These are phyloP conservation scores for Helicostylum pulchrum DNA, from an alignment of 192 early-diverging fungal species.

Conservation along the genomic window DNA sequence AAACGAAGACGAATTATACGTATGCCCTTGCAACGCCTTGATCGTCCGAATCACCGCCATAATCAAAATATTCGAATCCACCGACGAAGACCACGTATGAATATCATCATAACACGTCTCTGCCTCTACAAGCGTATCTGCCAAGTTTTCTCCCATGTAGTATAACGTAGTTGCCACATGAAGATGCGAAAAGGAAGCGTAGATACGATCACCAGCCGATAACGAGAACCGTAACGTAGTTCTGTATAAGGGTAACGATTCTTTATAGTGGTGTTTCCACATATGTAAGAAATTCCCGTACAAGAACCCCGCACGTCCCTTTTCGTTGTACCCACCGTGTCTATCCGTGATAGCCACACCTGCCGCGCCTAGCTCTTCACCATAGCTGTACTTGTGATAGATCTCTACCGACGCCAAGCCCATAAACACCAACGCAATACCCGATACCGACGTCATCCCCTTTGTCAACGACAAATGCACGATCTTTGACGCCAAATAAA, in stretches of 20 bases:
- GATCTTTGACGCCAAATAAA: slow-evolving; percentile 22
- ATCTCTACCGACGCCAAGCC: slow-evolving; percentile 23
- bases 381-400: slow-evolving; percentile 20
- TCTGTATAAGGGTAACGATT: slow-evolving; percentile 7
- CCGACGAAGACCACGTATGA: slow-evolving; percentile 19
- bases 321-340: slow-evolving; percentile 17
- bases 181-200: slow-evolving; percentile 21
- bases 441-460: slow-evolving; percentile 20
- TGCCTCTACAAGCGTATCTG: slow-evolving; percentile 16
- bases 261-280: slow-evolving; percentile 28
- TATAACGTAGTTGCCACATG: slow-evolving; percentile 20
- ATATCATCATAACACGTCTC: slow-evolving; percentile 27
- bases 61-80: slow-evolving; percentile 27
- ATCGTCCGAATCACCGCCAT: slow-evolving; percentile 26
- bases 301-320: slow-evolving; percentile 18
- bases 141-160: slow-evolving; percentile 12
- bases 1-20: slow-evolving; percentile 4
- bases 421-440: slow-evolving; percentile 27
- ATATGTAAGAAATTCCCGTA: slow-evolving; percentile 23
- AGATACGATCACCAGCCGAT: slow-evolving; percentile 31
- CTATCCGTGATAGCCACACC: slow-evolving; percentile 21
- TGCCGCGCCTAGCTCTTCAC: slow-evolving; percentile 24
- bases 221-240: not conserved
- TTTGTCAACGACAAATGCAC: slow-evolving; percentile 20
- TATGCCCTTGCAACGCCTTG: slow-evolving; percentile 32